Evolutionary conservation across 2,329 filamentous ascomycete genomes (phyloP).

Genomic region (Tolypocladium cylindrosporum): DNA sequence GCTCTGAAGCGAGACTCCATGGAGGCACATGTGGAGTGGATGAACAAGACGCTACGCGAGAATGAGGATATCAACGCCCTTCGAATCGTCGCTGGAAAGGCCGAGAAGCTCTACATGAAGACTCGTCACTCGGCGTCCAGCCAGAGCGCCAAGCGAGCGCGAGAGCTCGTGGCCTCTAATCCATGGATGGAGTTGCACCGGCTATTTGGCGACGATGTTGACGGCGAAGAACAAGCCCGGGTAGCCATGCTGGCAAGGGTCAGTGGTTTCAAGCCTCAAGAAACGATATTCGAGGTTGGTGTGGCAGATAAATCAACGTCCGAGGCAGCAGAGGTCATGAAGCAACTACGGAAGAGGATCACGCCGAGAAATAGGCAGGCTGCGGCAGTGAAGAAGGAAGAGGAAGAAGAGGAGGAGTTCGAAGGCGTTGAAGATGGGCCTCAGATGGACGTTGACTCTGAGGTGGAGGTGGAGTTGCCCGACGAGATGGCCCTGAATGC

Average conservation of each 20-base stretch:
- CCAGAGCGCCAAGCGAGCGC: constrained; percentile 82
- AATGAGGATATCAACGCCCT: constrained; percentile 64
- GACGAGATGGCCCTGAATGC: constrained; percentile 37
- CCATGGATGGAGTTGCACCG: constrained; percentile 68
- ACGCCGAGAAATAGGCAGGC: constrained; percentile 40
- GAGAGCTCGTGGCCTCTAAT: constrained; percentile 61
- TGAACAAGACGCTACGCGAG: constrained; percentile 67
- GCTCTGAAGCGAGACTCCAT: constrained; percentile 62
- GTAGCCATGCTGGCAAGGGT: constrained; percentile 83
- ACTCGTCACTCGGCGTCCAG: constrained; percentile 83
- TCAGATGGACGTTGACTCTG: constrained; percentile 9
- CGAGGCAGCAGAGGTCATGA: constrained; percentile 68
- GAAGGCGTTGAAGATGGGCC: constrained; percentile 10
- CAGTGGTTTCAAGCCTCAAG: constrained; percentile 76
- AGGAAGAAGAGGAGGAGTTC: constrained; percentile 18
- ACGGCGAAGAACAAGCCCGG: constrained; percentile 58
- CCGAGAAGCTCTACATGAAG: constrained; percentile 84
- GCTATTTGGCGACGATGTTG: constrained; percentile 64
- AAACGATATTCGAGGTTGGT: constrained; percentile 95
- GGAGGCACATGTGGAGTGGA: constrained; percentile 71
- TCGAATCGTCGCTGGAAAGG: constrained; percentile 68
- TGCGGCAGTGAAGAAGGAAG: constrained; percentile 29
- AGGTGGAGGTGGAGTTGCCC: constrained; percentile 29
- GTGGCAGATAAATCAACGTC: constrained; percentile 55
- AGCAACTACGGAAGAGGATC: constrained; percentile 58